Evolutionary conservation across 768 basidiomycete species (phyloP).

Genomic region (Leccinum uliginosum): DNA sequence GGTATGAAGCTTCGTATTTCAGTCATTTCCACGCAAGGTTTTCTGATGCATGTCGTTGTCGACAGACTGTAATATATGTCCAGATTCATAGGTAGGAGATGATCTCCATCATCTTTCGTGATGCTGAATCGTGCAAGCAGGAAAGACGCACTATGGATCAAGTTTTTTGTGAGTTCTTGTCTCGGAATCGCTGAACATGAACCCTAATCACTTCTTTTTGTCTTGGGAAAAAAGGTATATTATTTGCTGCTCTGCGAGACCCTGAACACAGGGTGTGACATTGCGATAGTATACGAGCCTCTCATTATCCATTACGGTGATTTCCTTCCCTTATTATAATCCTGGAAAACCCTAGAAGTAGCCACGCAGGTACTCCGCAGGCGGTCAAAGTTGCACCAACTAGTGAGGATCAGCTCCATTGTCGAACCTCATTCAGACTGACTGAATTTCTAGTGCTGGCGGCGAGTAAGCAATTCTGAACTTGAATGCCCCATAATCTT

Average conservation of each 20-base stretch:
- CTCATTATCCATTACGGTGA: constrained; percentile 45
- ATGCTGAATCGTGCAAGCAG: background rate
- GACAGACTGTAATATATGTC: background rate
- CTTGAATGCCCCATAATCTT: background rate
- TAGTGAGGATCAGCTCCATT: background rate
- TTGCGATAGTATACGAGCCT: constrained; percentile 43
- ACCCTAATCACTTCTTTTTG: background rate
- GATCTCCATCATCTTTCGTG: background rate
- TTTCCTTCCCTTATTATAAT: background rate
- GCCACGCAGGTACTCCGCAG: constrained; percentile 23
- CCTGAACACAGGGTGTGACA: constrained; percentile 41
- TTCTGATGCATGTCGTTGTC: background rate
- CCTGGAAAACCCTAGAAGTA: constrained; percentile 5
- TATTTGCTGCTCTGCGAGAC: constrained; percentile 47
- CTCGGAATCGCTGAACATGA: background rate
- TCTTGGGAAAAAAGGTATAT: constrained; percentile 29
- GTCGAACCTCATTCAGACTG: constrained; percentile 17
- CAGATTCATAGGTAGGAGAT: constrained; percentile 34
- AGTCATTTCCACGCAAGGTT: background rate
- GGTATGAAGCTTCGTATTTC: background rate
- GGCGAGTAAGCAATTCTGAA: constrained; percentile 6
- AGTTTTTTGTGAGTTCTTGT: constrained; percentile 35
- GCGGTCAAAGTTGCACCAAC: background rate
- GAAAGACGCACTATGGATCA: constrained; percentile 46
- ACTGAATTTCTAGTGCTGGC: constrained; percentile 6